A percentile compares a stretch with the other conserved stretches of the same genome.
Evolutionary conservation across 306 rosid species (phyloP).

Genomic region (Biancaea sappan): DNA sequence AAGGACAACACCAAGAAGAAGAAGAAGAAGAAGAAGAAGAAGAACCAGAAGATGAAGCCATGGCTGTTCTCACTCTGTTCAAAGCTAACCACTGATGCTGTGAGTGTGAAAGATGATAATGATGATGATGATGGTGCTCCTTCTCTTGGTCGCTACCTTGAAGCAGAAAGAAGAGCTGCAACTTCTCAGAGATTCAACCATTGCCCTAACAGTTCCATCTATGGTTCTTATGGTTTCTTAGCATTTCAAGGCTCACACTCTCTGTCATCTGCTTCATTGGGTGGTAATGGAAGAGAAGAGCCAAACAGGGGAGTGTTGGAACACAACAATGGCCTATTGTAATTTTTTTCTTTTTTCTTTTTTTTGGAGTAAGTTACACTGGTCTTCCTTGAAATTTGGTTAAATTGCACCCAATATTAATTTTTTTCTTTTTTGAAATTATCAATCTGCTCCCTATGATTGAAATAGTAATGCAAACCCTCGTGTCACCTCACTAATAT

Average conservation of each 20-base stretch:
- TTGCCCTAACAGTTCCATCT: constrained; percentile 19
- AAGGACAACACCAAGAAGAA: constrained; percentile 19
- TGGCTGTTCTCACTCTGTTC: constrained; percentile 70
- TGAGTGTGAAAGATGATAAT: constrained; percentile 38
- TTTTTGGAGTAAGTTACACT: no score
- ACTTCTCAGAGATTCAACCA: constrained; percentile 38
- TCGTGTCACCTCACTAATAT: no score
- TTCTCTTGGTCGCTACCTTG: constrained; percentile 74
- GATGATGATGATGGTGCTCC: constrained; percentile 51
- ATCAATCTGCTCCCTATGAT: no score
- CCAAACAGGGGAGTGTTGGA: constrained; percentile 31
- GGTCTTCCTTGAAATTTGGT: no score
- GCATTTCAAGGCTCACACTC: constrained; percentile 30
- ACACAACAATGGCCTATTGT: constrained; percentile 6
- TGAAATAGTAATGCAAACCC: no score
- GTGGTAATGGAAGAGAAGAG: constrained; percentile 22
- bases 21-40: constrained; percentile 37
- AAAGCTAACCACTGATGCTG: constrained; percentile 61
- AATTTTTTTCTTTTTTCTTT: background rate
- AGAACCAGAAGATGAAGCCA: constrained; percentile 52
- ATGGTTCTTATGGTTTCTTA: constrained; percentile 40
- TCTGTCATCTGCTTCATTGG: constrained; percentile 31
- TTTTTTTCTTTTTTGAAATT: no score
- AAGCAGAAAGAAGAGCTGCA: constrained; percentile 62
- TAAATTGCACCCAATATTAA: no score